A percentile compares a stretch with the other conserved stretches of the same genome.
These are phyloP conservation scores for Eimeria praecox DNA, from an alignment of 169 alveolate species.

Conservation along the genomic window DNA sequence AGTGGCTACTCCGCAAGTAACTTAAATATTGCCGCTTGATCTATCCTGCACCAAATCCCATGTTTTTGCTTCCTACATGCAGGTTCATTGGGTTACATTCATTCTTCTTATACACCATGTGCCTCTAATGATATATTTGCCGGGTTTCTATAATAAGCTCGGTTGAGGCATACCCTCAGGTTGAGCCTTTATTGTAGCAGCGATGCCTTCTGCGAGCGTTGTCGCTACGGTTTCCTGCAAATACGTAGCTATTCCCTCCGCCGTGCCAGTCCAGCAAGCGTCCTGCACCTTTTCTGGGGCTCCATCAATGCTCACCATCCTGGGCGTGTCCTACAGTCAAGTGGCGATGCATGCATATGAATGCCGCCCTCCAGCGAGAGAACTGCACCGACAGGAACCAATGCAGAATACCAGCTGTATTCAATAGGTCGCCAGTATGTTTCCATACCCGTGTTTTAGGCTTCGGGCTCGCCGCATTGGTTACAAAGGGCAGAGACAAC, in stretches of 20 bases:
- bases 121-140: background rate
- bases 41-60: too few species aligned
- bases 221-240: constrained; percentile 42
- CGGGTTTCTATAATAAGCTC: background rate
- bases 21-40: background rate
- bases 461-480: too few species aligned
- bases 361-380: background rate
- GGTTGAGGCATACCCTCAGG: constrained; percentile 23
- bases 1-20: background rate
- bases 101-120: background rate
- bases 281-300: background rate
- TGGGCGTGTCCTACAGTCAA: background rate
- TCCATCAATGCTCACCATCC: background rate
- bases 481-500: background rate
- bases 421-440: background rate
- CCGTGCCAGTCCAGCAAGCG: background rate
- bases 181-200: constrained; percentile 50
- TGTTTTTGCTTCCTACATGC: background rate
- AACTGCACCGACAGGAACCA: background rate
- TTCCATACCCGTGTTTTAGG: too few species aligned
- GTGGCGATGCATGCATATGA: background rate
- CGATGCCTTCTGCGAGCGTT: constrained; percentile 55
- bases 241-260: constrained; percentile 6
- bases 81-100: background rate
- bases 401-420: background rate